Evolutionary conservation across 495 filamentous ascomycete genomes (phyloP).

Genomic region (Xylaria intraflava): DNA sequence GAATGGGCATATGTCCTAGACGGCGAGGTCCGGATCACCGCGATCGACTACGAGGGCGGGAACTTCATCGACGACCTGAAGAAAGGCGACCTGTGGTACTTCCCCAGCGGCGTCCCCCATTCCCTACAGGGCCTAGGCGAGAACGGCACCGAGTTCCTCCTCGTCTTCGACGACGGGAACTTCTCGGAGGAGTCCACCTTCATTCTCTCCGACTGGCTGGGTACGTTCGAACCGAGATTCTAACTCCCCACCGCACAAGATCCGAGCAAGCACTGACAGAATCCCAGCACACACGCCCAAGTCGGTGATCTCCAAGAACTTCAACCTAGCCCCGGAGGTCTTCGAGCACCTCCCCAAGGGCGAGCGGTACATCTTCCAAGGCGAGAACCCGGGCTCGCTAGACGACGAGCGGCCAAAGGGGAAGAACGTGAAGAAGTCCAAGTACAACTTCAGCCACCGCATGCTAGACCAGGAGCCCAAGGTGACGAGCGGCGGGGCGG

Average conservation of each 20-base stretch:
- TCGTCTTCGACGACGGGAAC: conserved; percentile 61
- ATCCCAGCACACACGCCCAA: conserved; percentile 53
- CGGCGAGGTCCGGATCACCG: conserved; percentile 55
- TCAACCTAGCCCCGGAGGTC: conserved; percentile 51
- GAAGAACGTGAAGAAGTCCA: conserved; percentile 51
- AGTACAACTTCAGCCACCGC: conserved; percentile 53
- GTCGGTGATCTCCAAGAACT: conserved; percentile 58
- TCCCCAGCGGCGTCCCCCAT: conserved; percentile 64
- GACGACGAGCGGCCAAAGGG: conserved; percentile 38
- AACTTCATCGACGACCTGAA: conserved; percentile 65
- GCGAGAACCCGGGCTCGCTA: conserved; percentile 43
- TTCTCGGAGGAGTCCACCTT: conserved; percentile 70
- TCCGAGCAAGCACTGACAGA: conserved; percentile 5
- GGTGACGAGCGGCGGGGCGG: conserved; percentile 48
- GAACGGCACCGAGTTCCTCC: conserved; percentile 64
- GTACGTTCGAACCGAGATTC: conserved; percentile 30
- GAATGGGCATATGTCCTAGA: conserved; percentile 64
- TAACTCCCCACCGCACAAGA: too few relatives aligned
- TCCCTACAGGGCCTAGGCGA: conserved; percentile 58
- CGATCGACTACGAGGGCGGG: conserved; percentile 60
- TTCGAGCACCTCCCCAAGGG: conserved; percentile 51
- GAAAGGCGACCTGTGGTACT: conserved; percentile 69
- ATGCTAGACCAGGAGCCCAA: conserved; percentile 54
- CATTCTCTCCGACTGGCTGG: conserved; percentile 59
- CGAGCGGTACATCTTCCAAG: conserved; percentile 68